Percentiles rank a stretch among this genome's conserved stretches.
phyloP scores from a whole-genome alignment of 1,284 basidiomycete genomes.

The Earliella scabrosa region DNA sequence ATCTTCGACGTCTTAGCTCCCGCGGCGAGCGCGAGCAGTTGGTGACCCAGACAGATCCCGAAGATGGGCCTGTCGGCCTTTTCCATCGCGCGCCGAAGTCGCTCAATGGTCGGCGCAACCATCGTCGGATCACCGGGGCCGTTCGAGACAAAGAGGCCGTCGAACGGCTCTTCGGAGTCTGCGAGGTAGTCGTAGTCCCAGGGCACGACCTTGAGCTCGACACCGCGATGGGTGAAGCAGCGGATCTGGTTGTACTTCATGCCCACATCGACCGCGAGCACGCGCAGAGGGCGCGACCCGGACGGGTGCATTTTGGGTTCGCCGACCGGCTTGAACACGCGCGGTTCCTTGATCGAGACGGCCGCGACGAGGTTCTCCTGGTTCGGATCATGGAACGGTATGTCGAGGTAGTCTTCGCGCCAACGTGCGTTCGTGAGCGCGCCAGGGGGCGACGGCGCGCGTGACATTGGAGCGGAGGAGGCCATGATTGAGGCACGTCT shows the following conservation, averaged over 20 bases:
- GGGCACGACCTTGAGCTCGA: slow-evolving; percentile 97
- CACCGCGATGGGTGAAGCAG: slow-evolving; percentile 92
- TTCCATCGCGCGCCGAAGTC: slow-evolving; percentile 76
- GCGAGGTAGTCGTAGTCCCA: slow-evolving; percentile 94
- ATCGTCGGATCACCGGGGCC: slow-evolving; percentile 97
- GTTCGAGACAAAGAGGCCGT: slow-evolving; percentile 97
- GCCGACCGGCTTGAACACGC: slow-evolving; percentile 68
- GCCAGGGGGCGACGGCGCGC: slow-evolving; percentile 57
- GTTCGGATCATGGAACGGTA: slow-evolving; percentile 92
- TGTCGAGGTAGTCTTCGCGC: slow-evolving; percentile 81
- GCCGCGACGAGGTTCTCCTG: slow-evolving; percentile 88
- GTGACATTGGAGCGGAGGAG: slow-evolving; percentile 49
- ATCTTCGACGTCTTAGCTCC: slow-evolving; percentile 96
- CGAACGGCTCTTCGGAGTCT: slow-evolving; percentile 80
- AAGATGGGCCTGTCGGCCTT: slow-evolving; percentile 88
- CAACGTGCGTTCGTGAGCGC: slow-evolving; percentile 45
- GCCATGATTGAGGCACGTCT: slow-evolving; percentile 25
- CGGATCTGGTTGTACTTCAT: slow-evolving; percentile 99
- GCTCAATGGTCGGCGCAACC: slow-evolving; percentile 75
- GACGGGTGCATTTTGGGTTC: slow-evolving; percentile 78
- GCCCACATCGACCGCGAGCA: slow-evolving; percentile 94
- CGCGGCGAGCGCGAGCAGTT: slow-evolving; percentile 93
- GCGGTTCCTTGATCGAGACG: slow-evolving; percentile 79
- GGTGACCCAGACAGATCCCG: slow-evolving; percentile 99
- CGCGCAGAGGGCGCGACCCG: slow-evolving; percentile 76